Evolutionary conservation across 345 rosid species (phyloP).

Genomic region (Raphanus raphanistrum): DNA sequence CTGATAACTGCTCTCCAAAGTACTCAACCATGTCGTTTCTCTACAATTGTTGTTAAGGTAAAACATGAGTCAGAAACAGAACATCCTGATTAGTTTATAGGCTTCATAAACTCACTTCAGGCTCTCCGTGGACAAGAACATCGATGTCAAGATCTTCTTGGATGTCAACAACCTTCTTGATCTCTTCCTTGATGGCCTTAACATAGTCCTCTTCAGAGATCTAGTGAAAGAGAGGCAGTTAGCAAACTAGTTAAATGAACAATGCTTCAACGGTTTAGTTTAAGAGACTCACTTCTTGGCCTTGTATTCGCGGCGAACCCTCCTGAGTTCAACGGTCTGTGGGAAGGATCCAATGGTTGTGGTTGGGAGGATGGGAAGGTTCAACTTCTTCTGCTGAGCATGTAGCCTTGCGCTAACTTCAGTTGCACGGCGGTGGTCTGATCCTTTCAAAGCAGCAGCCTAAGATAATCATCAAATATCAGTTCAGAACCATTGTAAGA

Average conservation of each 20-base stretch:
- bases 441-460: constrained; percentile 95
- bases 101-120: constrained; percentile 72
- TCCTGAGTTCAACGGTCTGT: constrained; percentile 89
- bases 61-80: constrained; percentile 26
- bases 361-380: constrained; percentile 93
- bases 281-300: constrained; percentile 64
- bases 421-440: constrained; percentile 90
- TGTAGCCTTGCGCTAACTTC: constrained; percentile 83
- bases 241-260: background rate
- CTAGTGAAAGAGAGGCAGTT: constrained; percentile 38
- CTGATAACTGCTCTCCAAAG: constrained; percentile 96
- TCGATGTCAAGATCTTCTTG: constrained; percentile 96
- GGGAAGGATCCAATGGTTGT: constrained; percentile 98
- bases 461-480: constrained; percentile 29
- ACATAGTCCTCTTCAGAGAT: constrained; percentile 88
- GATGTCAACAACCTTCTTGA: constrained; percentile 81
- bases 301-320: constrained; percentile 97
- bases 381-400: constrained; percentile 95
- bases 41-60: constrained; percentile 48
- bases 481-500: no score
- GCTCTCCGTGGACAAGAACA: constrained; percentile 98
- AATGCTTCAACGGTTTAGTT: background rate
- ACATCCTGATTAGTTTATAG: background rate
- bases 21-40: constrained; percentile 99
- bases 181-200: constrained; percentile 89